A percentile compares a stretch with the other conserved stretches of the same genome.
Conservation (phyloP, 2,329 filamentous ascomycete genomes). For the Paradendryphiella salina region DNA sequence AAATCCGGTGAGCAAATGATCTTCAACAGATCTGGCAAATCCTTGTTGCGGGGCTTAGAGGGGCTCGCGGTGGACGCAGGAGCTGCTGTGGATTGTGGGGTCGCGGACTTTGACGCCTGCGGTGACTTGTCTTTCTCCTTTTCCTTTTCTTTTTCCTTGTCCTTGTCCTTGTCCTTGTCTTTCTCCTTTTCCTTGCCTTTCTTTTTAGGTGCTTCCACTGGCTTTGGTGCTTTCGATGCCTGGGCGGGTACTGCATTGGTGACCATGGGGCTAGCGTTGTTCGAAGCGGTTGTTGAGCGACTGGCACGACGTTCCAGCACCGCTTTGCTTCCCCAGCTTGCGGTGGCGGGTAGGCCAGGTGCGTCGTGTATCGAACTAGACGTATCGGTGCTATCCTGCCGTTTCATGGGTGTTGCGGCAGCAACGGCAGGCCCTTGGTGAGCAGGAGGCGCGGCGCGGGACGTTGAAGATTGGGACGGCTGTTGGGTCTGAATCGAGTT, state of each 20-base stretch:
- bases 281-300: constrained; percentile 76
- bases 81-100: constrained; percentile 24
- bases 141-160: constrained; percentile 30
- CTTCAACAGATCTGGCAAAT: constrained; percentile 47
- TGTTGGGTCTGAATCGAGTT: constrained; percentile 84
- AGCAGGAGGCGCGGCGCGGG: constrained; percentile 56
- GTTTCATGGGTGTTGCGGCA: constrained; percentile 65
- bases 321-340: constrained; percentile 83
- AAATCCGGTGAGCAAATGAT: constrained; percentile 51
- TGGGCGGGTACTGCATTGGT: constrained; percentile 51
- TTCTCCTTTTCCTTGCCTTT: constrained; percentile 35
- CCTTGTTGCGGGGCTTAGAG: constrained; percentile 26
- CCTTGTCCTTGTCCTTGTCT: constrained; percentile 27
- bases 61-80: constrained; percentile 20
- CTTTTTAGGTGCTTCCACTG: constrained; percentile 38
- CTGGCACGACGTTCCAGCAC: constrained; percentile 73
- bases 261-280: constrained; percentile 77
- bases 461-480: constrained; percentile 61
- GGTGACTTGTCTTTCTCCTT: constrained; percentile 30
- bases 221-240: constrained; percentile 34
- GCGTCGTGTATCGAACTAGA: constrained; percentile 65
- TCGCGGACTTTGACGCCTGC: constrained; percentile 34
- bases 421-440: constrained; percentile 57
- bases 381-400: constrained; percentile 77
- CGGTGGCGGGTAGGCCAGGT: constrained; percentile 88